These are phyloP conservation scores for Colletotrichum melonis DNA, from an alignment of 2,329 filamentous ascomycete genomes.

Conservation along the genomic window DNA sequence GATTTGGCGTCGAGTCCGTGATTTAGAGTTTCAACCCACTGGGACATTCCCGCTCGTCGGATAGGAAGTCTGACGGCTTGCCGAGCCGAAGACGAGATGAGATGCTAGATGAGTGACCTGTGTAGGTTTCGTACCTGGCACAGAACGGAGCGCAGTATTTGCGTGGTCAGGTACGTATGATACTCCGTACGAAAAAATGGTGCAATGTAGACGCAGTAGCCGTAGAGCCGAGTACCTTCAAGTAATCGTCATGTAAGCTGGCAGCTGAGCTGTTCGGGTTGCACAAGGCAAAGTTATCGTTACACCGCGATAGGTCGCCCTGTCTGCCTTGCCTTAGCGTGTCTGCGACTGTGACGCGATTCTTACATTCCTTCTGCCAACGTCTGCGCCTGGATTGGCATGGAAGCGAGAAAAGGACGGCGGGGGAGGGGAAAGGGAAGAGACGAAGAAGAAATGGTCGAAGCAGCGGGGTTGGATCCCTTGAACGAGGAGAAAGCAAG, in stretches of 20 bases:
- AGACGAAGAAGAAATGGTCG: not conserved
- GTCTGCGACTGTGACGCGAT: constrained; percentile 18
- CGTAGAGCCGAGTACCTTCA: not conserved
- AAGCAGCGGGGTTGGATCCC: not conserved
- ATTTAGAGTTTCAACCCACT: constrained; percentile 33
- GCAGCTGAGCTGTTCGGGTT: not conserved
- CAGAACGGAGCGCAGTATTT: not conserved
- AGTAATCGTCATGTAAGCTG: not conserved
- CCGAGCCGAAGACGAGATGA: not conserved
- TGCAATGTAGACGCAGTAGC: not conserved
- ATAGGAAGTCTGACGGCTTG: constrained; percentile 18
- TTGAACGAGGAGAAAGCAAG: not conserved
- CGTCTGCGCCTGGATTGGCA: not conserved
- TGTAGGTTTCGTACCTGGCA: not conserved
- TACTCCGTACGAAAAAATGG: not conserved
- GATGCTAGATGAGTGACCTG: not conserved
- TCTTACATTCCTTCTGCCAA: constrained; percentile 1
- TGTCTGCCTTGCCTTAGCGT: constrained; percentile 25
- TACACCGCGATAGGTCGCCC: constrained; percentile 5
- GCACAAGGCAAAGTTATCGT: constrained; percentile 1
- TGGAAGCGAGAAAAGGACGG: not conserved
- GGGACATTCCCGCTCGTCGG: constrained; percentile 28
- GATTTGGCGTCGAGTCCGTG: constrained; percentile 20
- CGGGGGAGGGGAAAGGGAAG: not conserved
- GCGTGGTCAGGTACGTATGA: too few species aligned